A percentile compares a stretch with the other conserved stretches of the same genome.
Conservation (phyloP, 208 protist species). For the Leptomonas pyrrhocoris region DNA sequence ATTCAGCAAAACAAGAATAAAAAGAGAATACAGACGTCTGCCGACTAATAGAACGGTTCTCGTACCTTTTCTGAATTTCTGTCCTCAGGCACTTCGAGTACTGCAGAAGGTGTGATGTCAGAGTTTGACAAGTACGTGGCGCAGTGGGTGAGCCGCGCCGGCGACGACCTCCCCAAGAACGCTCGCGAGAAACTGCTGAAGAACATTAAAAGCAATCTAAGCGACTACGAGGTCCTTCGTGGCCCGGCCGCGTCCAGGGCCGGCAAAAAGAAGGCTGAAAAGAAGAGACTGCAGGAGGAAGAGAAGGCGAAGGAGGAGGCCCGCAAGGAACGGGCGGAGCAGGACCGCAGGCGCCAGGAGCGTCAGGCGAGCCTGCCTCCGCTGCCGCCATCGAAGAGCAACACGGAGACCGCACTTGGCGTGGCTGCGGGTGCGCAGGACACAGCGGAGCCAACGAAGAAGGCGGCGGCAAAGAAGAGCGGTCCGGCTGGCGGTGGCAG, state of each 20-base stretch:
- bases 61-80: too few relatives aligned
- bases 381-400: constrained; percentile 14
- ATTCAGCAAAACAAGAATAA: too few relatives aligned
- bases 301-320: constrained; percentile 7
- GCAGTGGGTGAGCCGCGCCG: constrained; percentile 47
- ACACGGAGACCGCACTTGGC: neutral
- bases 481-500: neutral
- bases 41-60: too few relatives aligned
- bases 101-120: constrained; percentile 50
- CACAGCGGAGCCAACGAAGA: neutral
- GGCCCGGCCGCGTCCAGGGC: constrained; percentile 13
- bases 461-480: neutral
- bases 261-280: constrained; percentile 13
- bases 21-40: too few relatives aligned
- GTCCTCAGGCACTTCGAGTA: neutral
- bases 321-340: constrained; percentile 11
- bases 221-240: constrained; percentile 52
- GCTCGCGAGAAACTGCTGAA: constrained; percentile 49
- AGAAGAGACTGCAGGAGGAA: constrained; percentile 13
- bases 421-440: neutral
- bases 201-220: constrained; percentile 48
- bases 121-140: constrained; percentile 70
- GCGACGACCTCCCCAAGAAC: constrained; percentile 28
- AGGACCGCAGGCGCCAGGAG: constrained; percentile 21
- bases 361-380: constrained; percentile 25